Conservation (phyloP, 208 protist genomes). For the Balamuthia mandrillaris region DNA sequence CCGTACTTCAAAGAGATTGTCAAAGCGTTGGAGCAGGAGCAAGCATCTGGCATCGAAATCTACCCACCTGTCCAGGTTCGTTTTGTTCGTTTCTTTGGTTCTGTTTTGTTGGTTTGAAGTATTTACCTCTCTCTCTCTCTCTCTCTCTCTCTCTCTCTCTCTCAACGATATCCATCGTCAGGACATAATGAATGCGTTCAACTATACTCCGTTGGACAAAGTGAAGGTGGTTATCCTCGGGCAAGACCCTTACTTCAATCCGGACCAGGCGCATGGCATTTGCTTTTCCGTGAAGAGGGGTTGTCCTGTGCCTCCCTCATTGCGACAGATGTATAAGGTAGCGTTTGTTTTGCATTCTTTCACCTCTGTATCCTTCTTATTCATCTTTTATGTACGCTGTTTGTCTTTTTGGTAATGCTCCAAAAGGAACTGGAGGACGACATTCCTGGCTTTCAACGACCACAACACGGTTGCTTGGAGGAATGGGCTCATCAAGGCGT, state of each 20-base stretch:
- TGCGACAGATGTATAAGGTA: constrained; percentile 33
- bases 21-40: background rate
- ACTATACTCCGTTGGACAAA: constrained; percentile 44
- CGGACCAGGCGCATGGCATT: constrained; percentile 64
- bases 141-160: too few relatives aligned
- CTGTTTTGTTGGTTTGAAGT: too few relatives aligned
- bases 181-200: constrained; percentile 42
- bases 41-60: too few relatives aligned
- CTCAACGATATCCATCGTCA: too few relatives aligned
- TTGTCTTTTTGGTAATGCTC: background rate
- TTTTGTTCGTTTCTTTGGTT: too few relatives aligned
- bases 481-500: constrained; percentile 55
- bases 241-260: constrained; percentile 67
- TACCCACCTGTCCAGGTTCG: too few relatives aligned
- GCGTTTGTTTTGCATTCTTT: too few relatives aligned
- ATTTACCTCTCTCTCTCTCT: too few relatives aligned
- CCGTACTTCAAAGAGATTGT: constrained; percentile 40
- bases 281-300: constrained; percentile 57
- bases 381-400: background rate
- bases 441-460: background rate
- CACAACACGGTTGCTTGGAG: constrained; percentile 45
- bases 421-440: background rate
- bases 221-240: constrained; percentile 70
- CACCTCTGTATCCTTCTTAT: too few relatives aligned
- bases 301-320: constrained; percentile 46